Evolutionary conservation across 2,329 filamentous ascomycete species (phyloP).

Genomic region (Dactylellina drechsleri): DNA sequence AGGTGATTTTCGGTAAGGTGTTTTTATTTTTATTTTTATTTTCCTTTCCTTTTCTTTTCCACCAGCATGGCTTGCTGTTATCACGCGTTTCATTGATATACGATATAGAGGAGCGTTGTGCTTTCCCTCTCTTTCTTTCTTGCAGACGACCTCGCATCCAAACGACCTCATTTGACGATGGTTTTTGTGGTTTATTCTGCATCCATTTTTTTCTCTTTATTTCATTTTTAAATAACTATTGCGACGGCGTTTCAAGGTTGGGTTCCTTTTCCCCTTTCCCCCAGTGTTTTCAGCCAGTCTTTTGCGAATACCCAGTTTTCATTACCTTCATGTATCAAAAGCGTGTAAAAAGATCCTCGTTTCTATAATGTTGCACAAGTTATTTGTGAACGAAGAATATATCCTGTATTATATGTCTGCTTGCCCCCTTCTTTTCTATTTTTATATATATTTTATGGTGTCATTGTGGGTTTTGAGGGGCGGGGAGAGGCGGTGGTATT

Average conservation of each 20-base stretch:
- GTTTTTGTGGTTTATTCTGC: conserved; percentile 7
- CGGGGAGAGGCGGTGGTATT: too few relatives aligned
- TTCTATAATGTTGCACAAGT: background rate
- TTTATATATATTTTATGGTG: background rate
- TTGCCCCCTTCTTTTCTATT: background rate
- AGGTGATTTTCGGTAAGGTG: background rate
- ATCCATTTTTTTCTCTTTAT: conserved; percentile 10
- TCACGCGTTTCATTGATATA: conserved; percentile 1
- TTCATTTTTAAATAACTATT: conserved; percentile 4
- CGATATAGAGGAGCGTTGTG: conserved; percentile 14
- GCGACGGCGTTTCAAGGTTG: conserved; percentile 8
- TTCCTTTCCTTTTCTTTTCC: conserved; percentile 1
- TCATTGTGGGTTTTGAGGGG: too few relatives aligned
- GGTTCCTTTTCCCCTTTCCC: background rate
- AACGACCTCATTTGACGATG: conserved; percentile 1
- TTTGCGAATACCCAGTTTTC: conserved; percentile 18
- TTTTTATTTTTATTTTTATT: background rate
- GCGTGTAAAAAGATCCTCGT: conserved; percentile 7
- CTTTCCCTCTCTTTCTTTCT: background rate
- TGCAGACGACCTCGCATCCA: conserved; percentile 6
- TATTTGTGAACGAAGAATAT: background rate
- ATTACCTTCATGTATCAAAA: conserved; percentile 15
- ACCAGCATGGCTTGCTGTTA: background rate
- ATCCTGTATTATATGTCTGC: conserved; percentile 7
- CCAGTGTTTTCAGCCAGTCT: background rate